phyloP scores from a whole-genome alignment of 768 basidiomycete genomes.

The Tricholoma flavovirens region DNA sequence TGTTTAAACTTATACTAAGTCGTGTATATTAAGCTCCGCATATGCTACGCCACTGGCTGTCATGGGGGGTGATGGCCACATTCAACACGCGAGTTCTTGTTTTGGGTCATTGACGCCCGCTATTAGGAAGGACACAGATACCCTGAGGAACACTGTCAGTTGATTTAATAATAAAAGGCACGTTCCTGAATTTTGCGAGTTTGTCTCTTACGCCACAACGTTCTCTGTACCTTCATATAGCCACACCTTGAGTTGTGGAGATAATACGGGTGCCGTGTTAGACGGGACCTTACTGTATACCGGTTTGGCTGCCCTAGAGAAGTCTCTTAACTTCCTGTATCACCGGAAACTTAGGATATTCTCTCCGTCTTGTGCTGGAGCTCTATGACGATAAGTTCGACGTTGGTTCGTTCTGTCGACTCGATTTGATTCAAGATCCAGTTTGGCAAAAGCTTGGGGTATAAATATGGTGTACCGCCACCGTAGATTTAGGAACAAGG shows the following conservation, averaged over 20 bases:
- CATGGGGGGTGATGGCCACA: too few species aligned
- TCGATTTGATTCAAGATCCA: neutral
- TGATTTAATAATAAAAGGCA: neutral
- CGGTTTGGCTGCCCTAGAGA: too few species aligned
- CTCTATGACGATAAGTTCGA: neutral
- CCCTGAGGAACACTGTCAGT: neutral
- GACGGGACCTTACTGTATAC: neutral
- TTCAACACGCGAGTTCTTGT: too few species aligned
- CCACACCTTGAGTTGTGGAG: neutral
- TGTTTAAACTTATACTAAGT: too few species aligned
- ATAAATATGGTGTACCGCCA: neutral
- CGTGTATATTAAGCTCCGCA: too few species aligned
- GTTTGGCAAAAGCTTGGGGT: neutral
- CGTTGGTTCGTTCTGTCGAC: neutral
- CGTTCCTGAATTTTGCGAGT: neutral
- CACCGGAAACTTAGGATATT: neutral
- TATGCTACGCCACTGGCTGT: too few species aligned
- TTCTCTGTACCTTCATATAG: neutral
- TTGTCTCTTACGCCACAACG: neutral
- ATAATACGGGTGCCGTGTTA: neutral
- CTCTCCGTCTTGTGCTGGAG: neutral
- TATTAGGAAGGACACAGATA: neutral
- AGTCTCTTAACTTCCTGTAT: neutral
- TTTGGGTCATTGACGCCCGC: neutral
- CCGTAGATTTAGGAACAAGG: too few species aligned